These are phyloP conservation scores for Podochytrium sp. DNA, from an alignment of 192 early-diverging fungal genomes.

Conservation along the genomic window DNA sequence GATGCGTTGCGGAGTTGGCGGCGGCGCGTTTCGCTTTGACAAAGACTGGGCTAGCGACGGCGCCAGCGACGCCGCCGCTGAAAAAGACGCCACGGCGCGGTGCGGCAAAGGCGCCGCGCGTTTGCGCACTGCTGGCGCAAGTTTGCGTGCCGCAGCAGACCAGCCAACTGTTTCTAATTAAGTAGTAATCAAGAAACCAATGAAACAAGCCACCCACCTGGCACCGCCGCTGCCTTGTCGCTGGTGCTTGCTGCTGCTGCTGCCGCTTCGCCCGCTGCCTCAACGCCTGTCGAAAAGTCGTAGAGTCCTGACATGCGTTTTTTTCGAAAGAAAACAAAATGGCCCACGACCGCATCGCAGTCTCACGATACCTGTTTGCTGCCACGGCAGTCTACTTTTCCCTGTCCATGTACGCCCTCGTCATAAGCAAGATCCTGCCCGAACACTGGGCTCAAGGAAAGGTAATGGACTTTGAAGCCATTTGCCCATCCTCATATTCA, in stretches of 20 bases:
- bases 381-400: neutral
- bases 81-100: neutral
- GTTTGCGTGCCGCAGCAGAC: neutral
- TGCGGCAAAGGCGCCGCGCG: neutral
- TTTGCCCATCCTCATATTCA: neutral
- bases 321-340: no score
- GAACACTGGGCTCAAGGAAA: neutral
- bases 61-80: neutral
- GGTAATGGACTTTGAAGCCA: neutral
- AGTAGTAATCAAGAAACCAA: neutral
- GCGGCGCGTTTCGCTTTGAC: neutral
- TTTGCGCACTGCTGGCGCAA: neutral
- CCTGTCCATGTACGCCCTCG: constrained; percentile 6
- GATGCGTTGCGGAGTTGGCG: neutral
- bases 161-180: neutral
- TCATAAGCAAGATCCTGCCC: constrained; percentile 21
- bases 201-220: neutral
- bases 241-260: neutral
- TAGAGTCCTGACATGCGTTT: neutral
- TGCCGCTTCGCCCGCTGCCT: neutral
- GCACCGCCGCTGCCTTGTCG: neutral
- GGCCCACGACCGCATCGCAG: no score
- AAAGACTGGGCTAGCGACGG: neutral
- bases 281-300: neutral
- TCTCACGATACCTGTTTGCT: neutral